phyloP scores from a whole-genome alignment of 2,329 filamentous ascomycete species.

The Cladosporium velox region DNA sequence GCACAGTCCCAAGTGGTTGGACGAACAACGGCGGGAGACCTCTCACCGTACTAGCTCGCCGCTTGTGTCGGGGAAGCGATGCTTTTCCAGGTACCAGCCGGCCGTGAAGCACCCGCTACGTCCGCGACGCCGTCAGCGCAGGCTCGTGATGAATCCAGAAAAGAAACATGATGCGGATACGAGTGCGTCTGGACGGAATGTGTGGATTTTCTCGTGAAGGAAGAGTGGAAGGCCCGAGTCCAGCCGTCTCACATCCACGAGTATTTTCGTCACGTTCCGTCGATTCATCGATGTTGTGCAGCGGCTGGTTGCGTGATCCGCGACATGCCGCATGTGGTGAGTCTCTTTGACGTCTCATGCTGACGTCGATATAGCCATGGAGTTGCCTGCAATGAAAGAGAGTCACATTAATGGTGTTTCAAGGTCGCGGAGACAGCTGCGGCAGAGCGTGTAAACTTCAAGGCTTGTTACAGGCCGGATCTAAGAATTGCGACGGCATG shows the following conservation, averaged over 20 bases:
- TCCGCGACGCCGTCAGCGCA: background rate
- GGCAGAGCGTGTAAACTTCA: background rate
- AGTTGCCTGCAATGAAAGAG: background rate
- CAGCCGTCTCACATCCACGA: constrained; percentile 3
- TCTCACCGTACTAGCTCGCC: constrained; percentile 7
- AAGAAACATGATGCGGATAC: constrained; percentile 11
- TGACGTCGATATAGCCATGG: background rate
- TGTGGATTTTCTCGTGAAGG: constrained; percentile 4
- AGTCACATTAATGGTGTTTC: background rate
- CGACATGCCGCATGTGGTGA: background rate
- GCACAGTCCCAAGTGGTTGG: constrained; percentile 7
- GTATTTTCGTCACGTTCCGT: background rate
- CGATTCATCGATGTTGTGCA: background rate
- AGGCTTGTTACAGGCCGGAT: background rate
- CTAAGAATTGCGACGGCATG: background rate
- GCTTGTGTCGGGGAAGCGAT: constrained; percentile 7
- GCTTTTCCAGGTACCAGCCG: constrained; percentile 6
- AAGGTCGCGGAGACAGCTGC: background rate
- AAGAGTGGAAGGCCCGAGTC: constrained; percentile 1
- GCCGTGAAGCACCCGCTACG: constrained; percentile 4
- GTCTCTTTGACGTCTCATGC: background rate
- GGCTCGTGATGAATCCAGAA: constrained; percentile 1
- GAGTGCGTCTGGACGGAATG: background rate
- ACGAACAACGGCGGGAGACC: constrained; percentile 9
- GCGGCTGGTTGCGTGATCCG: background rate